Base-by-base conservation (phyloP, 208 protist species). In the Balamuthia mandrillaris region DNA sequence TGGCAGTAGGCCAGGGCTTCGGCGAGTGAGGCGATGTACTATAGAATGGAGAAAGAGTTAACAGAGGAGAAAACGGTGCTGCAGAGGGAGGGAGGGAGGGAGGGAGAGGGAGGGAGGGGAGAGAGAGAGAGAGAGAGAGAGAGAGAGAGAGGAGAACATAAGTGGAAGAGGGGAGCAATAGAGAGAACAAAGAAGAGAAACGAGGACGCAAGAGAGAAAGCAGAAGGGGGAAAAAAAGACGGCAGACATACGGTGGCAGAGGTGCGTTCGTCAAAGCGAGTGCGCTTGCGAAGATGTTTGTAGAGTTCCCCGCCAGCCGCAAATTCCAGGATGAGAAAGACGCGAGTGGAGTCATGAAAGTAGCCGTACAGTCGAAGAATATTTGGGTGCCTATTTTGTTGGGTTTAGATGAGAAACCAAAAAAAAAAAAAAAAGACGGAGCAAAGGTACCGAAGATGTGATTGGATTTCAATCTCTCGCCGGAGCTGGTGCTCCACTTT, bases 401-500 rank as follows among this genome's bases (percentile, higher is more conserved):
- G 41, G 42, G 24, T 6, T 18, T 33, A 3, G 45, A 45, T 12
- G 42, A 56, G 47, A 54, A 7, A 42, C 29, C 18, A 68, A 21
- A 16, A 39, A 21, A 24, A 27, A 10, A 24, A 68, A 54, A 39
- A 3, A 2, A 1, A 1, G 0, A 56, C 27, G 18, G n/a, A 31
- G 3, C 14, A 0, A 3, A 39, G 2, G 12, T 83, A 83, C 77
- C 97, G 92, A 14, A 98, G 93, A 92, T 99, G 95, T 42, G 97
- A 97, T 77, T 98, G 97, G 77, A 99, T 99, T 88, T 99, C 98
- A 81, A 99, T 98, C 90, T 99, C 98, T 42, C 98, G 91, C 6
- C 97, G 89, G 24, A 99, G 93, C 91, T 99, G 98, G 54, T 96
- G 96, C 37, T 98, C 95, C 54, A 98, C 96, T 42, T 96, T 91